Evolutionary conservation across 1,139 yeast genomes (phyloP).

Genomic region (Pichia sp.): DNA sequence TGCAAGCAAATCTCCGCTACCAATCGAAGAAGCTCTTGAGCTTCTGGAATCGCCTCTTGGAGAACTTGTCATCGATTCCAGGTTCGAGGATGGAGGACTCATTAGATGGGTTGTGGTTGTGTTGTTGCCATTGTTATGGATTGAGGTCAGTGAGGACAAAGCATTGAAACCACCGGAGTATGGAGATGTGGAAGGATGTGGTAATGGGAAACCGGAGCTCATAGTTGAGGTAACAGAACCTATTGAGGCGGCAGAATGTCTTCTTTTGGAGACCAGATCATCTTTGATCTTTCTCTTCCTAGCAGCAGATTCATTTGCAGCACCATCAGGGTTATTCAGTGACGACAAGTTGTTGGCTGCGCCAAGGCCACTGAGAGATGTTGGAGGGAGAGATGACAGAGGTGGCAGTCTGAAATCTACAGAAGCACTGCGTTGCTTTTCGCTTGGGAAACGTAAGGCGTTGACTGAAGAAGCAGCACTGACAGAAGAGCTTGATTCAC

Average conservation of each 20-base stretch:
- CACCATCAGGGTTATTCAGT: neutral
- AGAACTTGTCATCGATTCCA: constrained; percentile 10
- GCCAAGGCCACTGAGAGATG: neutral
- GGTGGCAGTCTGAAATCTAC: constrained; percentile 20
- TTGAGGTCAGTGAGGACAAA: constrained; percentile 8
- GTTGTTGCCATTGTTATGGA: neutral
- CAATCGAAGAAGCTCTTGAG: constrained; percentile 17
- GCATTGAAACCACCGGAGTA: constrained; percentile 12
- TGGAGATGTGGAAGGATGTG: constrained; percentile 14
- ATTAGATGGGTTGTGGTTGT: neutral
- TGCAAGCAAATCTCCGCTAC: constrained; percentile 9
- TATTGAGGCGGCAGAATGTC: constrained; percentile 33
- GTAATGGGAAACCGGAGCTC: constrained; percentile 2
- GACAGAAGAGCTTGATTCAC: neutral
- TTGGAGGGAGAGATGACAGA: neutral
- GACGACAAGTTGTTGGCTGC: neutral
- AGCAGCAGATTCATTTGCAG: constrained; percentile 13
- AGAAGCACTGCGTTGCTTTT: constrained; percentile 23
- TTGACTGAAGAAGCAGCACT: neutral
- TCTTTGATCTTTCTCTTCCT: constrained; percentile 29
- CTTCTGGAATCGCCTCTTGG: constrained; percentile 12
- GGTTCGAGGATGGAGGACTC: constrained; percentile 14
- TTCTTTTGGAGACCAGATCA: constrained; percentile 27
- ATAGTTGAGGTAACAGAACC: constrained; percentile 8
- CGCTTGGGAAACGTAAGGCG: constrained; percentile 6